These are phyloP conservation scores for Chamaecyparis obtusa DNA, from an alignment of 75 land plant genomes.

Conservation along the genomic window DNA sequence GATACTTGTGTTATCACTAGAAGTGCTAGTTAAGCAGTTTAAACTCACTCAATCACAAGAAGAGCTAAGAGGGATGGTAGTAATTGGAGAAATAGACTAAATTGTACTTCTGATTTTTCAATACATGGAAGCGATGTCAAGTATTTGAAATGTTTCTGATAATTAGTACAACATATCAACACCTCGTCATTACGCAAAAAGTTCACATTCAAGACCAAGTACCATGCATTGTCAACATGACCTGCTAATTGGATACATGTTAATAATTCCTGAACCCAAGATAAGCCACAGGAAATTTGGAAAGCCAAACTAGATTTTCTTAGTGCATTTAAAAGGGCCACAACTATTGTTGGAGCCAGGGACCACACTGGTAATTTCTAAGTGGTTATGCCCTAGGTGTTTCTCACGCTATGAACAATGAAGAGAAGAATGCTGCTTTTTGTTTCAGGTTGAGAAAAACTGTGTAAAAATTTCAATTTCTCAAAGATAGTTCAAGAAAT, in stretches of 20 bases:
- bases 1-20: neutral
- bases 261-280: neutral
- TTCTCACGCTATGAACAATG: no score
- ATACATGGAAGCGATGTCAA: neutral
- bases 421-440: no score
- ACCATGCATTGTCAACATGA: no score
- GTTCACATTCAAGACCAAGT: neutral
- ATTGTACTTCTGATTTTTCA: neutral
- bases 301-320: neutral
- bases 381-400: neutral
- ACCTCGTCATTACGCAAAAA: no score
- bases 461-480: neutral
- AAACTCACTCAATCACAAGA: neutral
- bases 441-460: no score
- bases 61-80: neutral
- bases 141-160: neutral
- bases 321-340: neutral
- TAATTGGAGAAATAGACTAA: neutral
- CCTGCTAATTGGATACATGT: neutral
- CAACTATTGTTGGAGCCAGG: neutral
- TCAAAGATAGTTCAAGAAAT: neutral
- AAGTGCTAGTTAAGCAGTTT: neutral
- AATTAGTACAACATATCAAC: no score
- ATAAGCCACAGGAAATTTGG: neutral
- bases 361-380: neutral